Conservation (phyloP, 208 protist species). For the Acanthamoeba culbertsoni region DNA sequence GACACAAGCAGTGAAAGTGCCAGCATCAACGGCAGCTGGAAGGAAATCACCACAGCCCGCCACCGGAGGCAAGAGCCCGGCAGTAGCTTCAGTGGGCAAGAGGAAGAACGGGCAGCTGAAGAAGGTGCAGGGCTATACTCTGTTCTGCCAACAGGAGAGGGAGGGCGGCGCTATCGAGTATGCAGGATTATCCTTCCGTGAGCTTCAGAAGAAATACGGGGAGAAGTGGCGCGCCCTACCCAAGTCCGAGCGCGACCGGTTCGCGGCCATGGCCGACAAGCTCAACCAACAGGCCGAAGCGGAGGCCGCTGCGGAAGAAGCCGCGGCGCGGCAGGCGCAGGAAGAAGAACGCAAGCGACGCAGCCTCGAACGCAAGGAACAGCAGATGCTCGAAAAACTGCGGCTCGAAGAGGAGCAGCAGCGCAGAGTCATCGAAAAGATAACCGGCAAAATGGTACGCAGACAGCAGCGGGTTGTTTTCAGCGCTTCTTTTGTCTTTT, state of each 20-base stretch:
- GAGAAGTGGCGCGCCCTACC: neutral
- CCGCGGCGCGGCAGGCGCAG: neutral
- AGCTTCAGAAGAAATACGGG: conserved; percentile 26
- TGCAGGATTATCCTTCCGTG: neutral
- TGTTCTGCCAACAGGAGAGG: neutral
- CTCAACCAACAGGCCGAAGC: neutral
- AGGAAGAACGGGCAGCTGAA: neutral
- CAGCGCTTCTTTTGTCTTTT: neutral
- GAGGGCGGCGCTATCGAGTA: neutral
- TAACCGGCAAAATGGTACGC: neutral
- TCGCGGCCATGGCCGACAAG: neutral
- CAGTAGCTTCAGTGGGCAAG: neutral
- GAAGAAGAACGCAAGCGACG: neutral
- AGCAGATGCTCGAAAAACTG: neutral
- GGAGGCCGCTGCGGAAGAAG: neutral
- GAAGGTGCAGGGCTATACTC: conserved; percentile 37
- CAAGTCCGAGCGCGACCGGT: neutral
- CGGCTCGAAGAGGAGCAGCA: neutral
- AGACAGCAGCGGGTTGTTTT: neutral
- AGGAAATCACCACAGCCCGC: neutral
- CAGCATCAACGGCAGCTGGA: neutral
- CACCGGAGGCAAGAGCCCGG: neutral
- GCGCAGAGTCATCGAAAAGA: neutral
- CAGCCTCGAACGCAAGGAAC: neutral
- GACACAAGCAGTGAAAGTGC: neutral